Evolutionary conservation across 1,284 basidiomycete genomes (phyloP).

Genomic region (Ganoderma leucocontextum): DNA sequence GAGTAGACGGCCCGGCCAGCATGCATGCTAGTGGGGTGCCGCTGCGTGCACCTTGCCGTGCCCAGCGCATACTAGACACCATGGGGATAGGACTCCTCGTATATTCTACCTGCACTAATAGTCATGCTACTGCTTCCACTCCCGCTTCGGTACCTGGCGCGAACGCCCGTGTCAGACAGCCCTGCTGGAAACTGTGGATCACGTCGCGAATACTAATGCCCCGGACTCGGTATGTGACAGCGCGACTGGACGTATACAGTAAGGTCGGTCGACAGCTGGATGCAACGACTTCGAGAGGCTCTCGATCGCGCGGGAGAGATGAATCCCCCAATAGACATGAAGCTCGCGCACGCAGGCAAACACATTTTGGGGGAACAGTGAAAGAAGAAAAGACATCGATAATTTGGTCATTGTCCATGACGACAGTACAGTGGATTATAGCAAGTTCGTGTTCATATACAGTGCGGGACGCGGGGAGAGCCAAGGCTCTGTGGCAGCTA

Average conservation of each 20-base stretch:
- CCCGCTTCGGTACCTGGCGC: neutral
- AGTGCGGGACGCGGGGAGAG: conserved; percentile 9
- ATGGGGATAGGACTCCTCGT: conserved; percentile 20
- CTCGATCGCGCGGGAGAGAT: no score
- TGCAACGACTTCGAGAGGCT: no score
- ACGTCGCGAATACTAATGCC: no score
- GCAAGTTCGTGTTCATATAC: conserved; percentile 32
- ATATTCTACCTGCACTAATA: conserved; percentile 32
- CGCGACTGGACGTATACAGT: no score
- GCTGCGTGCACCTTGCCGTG: neutral
- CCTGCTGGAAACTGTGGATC: neutral
- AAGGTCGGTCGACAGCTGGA: no score
- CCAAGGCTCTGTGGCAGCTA: conserved; percentile 16
- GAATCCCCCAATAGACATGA: neutral
- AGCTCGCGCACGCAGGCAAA: neutral
- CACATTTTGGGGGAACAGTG: neutral
- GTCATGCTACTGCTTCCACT: conserved; percentile 31
- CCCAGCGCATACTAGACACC: neutral
- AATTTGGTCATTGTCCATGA: conserved; percentile 22
- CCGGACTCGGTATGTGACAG: no score
- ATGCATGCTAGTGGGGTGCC: neutral
- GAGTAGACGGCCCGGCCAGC: conserved; percentile 56
- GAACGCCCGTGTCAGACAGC: neutral
- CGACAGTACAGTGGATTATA: conserved; percentile 30
- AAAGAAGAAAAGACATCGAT: neutral